Evolutionary conservation across 768 basidiomycete genomes (phyloP).

Genomic region (Panaeolus cyanescens): DNA sequence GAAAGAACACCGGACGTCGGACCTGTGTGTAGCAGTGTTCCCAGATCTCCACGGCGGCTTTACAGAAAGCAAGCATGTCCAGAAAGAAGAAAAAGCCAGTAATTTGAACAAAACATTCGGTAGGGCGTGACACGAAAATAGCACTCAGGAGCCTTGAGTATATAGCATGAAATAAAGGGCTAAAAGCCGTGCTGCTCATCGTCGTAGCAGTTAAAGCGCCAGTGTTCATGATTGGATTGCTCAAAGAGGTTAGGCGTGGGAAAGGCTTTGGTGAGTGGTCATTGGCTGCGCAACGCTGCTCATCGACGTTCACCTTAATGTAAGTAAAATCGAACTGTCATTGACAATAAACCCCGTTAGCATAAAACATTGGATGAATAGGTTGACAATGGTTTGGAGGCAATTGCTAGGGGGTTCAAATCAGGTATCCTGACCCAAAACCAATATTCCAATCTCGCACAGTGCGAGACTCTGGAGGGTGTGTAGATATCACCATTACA

Average conservation of each 20-base stretch:
- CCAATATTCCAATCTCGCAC: conserved; percentile 91
- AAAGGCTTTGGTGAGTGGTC: not conserved
- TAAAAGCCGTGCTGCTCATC: no score
- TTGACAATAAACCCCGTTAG: conserved; percentile 24
- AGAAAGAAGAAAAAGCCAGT: no score
- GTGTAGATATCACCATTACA: no score
- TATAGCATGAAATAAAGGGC: no score
- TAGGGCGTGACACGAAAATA: no score
- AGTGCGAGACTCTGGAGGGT: conserved; percentile 98
- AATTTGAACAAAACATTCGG: no score
- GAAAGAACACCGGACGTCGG: not conserved
- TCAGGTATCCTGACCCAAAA: conserved; percentile 85
- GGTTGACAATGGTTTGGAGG: conserved; percentile 81
- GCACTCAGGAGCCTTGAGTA: no score
- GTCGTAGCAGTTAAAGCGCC: no score
- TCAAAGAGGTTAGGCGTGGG: not conserved
- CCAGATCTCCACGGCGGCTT: not conserved
- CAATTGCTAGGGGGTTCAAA: conserved; percentile 90
- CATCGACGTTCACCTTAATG: conserved; percentile 46
- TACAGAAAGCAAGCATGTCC: not conserved
- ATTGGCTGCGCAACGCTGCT: not conserved
- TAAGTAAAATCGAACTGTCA: conserved; percentile 30
- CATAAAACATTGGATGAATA: conserved; percentile 28
- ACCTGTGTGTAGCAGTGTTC: not conserved
- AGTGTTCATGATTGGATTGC: no score